Evolutionary conservation across 208 protist species (phyloP).

Genomic region (Trypanosoma scelopori): DNA sequence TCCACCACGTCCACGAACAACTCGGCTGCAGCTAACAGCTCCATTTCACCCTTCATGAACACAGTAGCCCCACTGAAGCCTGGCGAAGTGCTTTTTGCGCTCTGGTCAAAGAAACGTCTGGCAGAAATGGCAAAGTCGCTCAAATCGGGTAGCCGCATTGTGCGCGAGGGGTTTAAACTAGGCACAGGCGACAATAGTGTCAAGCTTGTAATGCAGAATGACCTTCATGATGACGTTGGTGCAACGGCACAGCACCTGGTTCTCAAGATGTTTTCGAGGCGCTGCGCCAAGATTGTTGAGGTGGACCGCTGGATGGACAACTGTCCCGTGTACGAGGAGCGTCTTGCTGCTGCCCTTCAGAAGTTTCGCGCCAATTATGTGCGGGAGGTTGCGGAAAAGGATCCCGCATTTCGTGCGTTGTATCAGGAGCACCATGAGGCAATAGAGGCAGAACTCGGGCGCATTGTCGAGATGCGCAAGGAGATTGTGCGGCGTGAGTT

Average conservation of each 20-base stretch:
- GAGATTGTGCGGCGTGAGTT: constrained; percentile 50
- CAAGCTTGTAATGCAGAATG: constrained; percentile 89
- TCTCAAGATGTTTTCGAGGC: constrained; percentile 78
- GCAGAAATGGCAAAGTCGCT: constrained; percentile 62
- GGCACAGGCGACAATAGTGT: constrained; percentile 32
- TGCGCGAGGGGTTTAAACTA: constrained; percentile 62
- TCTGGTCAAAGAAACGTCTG: constrained; percentile 74
- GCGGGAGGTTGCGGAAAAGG: constrained; percentile 55
- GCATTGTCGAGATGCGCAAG: constrained; percentile 64
- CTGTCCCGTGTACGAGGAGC: constrained; percentile 79
- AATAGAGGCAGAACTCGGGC: constrained; percentile 62
- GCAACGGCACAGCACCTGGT: constrained; percentile 46
- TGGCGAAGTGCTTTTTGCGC: constrained; percentile 68
- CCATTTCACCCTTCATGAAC: constrained; percentile 3
- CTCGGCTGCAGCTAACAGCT: constrained; percentile 6
- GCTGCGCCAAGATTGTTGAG: constrained; percentile 37
- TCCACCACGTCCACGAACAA: too few relatives aligned
- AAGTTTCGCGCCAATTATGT: constrained; percentile 69
- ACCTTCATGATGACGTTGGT: constrained; percentile 68
- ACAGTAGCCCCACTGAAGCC: constrained; percentile 51
- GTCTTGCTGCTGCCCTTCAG: constrained; percentile 57
- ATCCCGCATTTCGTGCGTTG: constrained; percentile 50
- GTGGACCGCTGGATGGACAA: constrained; percentile 72
- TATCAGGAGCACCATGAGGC: constrained; percentile 38
- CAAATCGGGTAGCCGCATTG: constrained; percentile 79